These are phyloP conservation scores for Penicillium thymicola DNA, from an alignment of 2,329 filamentous ascomycete species.

Conservation along the genomic window DNA sequence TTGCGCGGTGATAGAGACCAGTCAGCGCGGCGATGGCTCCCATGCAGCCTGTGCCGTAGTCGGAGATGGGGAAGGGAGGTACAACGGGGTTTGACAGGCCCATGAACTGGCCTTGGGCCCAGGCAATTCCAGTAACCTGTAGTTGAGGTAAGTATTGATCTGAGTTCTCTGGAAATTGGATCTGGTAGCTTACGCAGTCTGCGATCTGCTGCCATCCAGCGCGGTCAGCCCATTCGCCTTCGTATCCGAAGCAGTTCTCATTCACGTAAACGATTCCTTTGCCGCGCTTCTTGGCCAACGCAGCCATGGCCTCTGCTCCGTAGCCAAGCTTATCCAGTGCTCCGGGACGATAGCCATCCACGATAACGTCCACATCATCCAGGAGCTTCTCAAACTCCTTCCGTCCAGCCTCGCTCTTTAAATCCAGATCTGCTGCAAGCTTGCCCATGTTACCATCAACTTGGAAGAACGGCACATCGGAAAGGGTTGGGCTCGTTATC, in stretches of 20 bases:
- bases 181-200: conserved; percentile 54
- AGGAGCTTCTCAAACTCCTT: conserved; percentile 59
- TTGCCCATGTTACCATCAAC: conserved; percentile 72
- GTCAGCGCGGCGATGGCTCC: conserved; percentile 65
- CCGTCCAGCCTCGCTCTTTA: conserved; percentile 56
- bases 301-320: conserved; percentile 53
- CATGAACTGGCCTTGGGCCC: conserved; percentile 45
- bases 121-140: conserved; percentile 42
- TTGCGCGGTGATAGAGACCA: conserved; percentile 62
- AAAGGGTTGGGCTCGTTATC: conserved; percentile 63
- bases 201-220: conserved; percentile 72
- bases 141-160: background rate
- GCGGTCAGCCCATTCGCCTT: conserved; percentile 60
- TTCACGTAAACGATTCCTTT: conserved; percentile 68
- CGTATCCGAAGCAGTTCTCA: conserved; percentile 69
- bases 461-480: conserved; percentile 70
- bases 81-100: conserved; percentile 39
- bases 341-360: conserved; percentile 69
- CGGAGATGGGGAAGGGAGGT: conserved; percentile 52
- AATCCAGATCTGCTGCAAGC: conserved; percentile 62
- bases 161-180: background rate
- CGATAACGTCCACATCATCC: conserved; percentile 61
- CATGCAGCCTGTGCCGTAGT: conserved; percentile 70
- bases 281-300: conserved; percentile 54
- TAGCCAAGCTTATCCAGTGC: conserved; percentile 64